A percentile compares a stretch with the other conserved stretches of the same genome.
phyloP scores from a whole-genome alignment of 805 yeast genomes.

The Metschnikowia kofuensis region DNA sequence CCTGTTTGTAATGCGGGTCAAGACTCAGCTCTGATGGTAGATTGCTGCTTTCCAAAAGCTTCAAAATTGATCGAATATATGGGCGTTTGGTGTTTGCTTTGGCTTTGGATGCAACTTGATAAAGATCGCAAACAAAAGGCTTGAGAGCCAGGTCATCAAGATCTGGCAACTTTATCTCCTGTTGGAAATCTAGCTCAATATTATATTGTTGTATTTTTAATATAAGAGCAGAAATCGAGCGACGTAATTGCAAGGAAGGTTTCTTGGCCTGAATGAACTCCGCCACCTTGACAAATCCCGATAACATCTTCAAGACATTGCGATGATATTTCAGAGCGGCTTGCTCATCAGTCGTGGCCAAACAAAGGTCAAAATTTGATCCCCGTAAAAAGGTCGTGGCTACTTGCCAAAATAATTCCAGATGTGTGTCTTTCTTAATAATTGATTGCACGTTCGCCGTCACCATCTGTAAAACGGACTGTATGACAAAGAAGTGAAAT shows the following conservation, averaged over 20 bases:
- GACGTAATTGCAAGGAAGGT: background rate
- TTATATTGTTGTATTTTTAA: constrained; percentile 6
- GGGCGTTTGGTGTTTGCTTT: background rate
- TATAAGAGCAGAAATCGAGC: constrained; percentile 2
- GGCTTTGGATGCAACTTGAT: background rate
- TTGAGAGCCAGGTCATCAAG: background rate
- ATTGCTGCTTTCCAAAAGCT: background rate
- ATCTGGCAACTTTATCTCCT: background rate
- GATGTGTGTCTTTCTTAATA: background rate
- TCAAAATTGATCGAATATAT: background rate
- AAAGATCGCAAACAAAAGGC: constrained; percentile 4
- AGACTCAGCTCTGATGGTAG: too few species aligned
- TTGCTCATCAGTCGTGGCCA: constrained; percentile 1
- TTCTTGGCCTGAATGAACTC: constrained; percentile 5
- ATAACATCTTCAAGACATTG: constrained; percentile 15
- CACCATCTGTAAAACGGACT: constrained; percentile 13
- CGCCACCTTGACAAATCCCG: constrained; percentile 14
- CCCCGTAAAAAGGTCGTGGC: constrained; percentile 9
- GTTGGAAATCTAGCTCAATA: background rate
- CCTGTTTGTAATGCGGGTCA: too few species aligned
- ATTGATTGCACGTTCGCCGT: constrained; percentile 11
- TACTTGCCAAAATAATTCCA: constrained; percentile 7
- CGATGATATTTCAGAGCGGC: constrained; percentile 9
- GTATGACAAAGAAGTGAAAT: constrained; percentile 18
- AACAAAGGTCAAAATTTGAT: constrained; percentile 7